These are phyloP conservation scores for Asterella californica DNA, from an alignment of 225 moss, liverwort and hornwort genomes.

Conservation along the genomic window DNA sequence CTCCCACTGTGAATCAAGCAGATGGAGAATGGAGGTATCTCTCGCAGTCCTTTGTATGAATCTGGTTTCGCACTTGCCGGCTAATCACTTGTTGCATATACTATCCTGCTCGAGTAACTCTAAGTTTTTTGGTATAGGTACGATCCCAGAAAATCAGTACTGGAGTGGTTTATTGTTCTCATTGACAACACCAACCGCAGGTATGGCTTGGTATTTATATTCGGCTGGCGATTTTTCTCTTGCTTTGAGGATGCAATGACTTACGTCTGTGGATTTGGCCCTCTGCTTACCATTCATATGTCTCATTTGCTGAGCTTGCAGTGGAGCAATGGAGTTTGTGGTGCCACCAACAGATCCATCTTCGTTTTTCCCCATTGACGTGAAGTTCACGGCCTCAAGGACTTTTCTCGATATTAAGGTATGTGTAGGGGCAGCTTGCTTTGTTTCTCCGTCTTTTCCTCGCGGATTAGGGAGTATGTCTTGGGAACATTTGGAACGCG, in stretches of 20 bases:
- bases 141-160: slow-evolving; percentile 49
- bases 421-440: not conserved
- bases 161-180: slow-evolving; percentile 93
- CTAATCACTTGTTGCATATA: not conserved
- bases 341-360: slow-evolving; percentile 86
- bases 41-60: not conserved
- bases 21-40: slow-evolving; percentile 94
- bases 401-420: slow-evolving; percentile 95
- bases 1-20: slow-evolving; percentile 81
- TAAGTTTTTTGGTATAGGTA: slow-evolving; percentile 26
- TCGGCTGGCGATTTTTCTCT: not conserved
- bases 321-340: slow-evolving; percentile 95
- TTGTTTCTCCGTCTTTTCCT: not conserved
- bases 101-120: not conserved
- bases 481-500: too few relatives aligned
- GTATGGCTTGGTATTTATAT: slow-evolving; percentile 29
- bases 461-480: too few relatives aligned
- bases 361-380: slow-evolving; percentile 90
- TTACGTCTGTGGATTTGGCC: not conserved
- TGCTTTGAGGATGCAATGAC: not conserved
- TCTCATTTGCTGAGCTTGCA: slow-evolving; percentile 25
- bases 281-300: not conserved
- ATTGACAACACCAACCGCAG: slow-evolving; percentile 94
- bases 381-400: slow-evolving; percentile 75
- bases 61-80: not conserved